These are phyloP conservation scores for Eucalyptus tenuipes DNA, from an alignment of 345 rosid species.

Conservation along the genomic window DNA sequence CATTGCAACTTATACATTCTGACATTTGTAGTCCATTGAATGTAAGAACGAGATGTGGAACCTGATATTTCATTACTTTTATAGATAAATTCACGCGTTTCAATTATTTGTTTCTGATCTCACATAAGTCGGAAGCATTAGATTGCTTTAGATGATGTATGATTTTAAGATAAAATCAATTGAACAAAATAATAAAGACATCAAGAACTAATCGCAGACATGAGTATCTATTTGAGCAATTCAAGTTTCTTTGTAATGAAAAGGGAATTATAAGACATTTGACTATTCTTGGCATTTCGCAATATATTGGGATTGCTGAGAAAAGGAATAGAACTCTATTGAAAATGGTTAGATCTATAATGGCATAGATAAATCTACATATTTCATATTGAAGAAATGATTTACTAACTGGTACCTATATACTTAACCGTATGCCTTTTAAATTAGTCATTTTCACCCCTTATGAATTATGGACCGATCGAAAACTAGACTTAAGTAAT, in stretches of 20 bases:
- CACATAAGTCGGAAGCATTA: neutral
- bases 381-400: neutral
- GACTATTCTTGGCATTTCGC: neutral
- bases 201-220: neutral
- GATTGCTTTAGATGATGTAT: neutral
- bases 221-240: neutral
- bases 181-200: neutral
- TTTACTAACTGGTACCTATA: neutral
- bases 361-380: neutral
- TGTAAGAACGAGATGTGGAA: no score
- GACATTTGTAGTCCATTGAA: no score
- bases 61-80: neutral
- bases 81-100: no score
- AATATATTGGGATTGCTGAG: neutral
- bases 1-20: neutral
- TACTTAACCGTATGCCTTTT: neutral
- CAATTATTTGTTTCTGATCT: no score
- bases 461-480: neutral
- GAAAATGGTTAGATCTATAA: neutral
- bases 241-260: neutral
- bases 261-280: neutral
- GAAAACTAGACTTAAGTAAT: neutral
- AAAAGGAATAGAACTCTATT: neutral
- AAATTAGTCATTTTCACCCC: neutral
- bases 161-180: no score